Evolutionary conservation across 192 early-diverging fungal genomes (phyloP).

Genomic region (Linderina pennispora): DNA sequence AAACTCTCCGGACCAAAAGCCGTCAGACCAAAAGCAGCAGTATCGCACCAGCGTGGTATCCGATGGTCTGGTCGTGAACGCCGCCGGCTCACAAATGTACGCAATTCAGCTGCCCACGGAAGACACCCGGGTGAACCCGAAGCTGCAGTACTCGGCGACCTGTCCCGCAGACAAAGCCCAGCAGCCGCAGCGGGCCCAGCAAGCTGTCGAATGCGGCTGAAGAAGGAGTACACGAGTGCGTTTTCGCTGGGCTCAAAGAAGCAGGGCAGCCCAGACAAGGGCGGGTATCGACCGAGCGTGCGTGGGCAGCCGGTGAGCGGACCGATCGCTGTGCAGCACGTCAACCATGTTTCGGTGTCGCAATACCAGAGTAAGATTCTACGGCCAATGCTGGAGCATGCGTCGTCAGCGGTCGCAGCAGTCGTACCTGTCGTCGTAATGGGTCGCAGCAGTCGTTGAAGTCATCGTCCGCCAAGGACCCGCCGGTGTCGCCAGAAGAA

Average conservation of each 20-base stretch:
- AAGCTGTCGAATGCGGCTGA: no score
- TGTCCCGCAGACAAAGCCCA: no score
- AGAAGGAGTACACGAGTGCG: background rate
- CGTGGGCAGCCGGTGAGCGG: constrained; percentile 37
- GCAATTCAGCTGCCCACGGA: no score
- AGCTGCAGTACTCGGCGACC: no score
- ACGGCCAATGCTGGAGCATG: constrained; percentile 4
- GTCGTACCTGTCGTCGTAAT: constrained; percentile 2
- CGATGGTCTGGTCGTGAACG: no score
- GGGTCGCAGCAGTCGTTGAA: constrained; percentile 17
- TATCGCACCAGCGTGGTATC: no score
- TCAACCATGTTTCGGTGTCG: constrained; percentile 42
- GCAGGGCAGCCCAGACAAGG: background rate
- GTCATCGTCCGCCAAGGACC: constrained; percentile 38
- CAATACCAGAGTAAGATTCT: constrained; percentile 29
- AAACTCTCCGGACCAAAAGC: no score
- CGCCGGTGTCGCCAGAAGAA: background rate
- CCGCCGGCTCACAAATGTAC: no score
- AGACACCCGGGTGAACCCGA: no score
- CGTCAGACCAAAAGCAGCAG: no score
- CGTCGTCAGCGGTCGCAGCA: constrained; percentile 1
- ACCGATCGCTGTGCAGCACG: constrained; percentile 43
- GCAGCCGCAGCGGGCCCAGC: no score
- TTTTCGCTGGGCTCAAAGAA: background rate
- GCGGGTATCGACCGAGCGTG: constrained; percentile 5